Percentiles rank a stretch among this genome's conserved stretches.
Conservation (phyloP, 2,329 filamentous ascomycete genomes). For the Phialophora macrospora region DNA sequence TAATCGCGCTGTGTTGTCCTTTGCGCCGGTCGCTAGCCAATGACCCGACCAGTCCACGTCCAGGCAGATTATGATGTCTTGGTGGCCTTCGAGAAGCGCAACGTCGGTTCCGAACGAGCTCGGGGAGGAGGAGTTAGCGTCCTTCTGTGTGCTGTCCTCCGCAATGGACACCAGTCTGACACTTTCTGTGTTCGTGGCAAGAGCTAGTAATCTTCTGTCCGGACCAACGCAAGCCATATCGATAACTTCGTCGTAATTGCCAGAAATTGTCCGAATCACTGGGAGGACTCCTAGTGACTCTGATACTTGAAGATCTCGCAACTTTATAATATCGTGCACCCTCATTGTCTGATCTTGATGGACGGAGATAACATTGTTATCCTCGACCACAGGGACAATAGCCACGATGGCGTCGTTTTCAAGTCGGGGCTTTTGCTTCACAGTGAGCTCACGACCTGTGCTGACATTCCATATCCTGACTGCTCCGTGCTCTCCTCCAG, state of each 20-base stretch:
- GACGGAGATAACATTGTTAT: slow-evolving; percentile 68
- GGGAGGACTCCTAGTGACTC: slow-evolving; percentile 54
- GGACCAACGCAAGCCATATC: slow-evolving; percentile 85
- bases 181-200: slow-evolving; percentile 95
- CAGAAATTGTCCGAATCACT: slow-evolving; percentile 79
- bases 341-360: slow-evolving; percentile 89
- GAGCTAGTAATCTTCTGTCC: slow-evolving; percentile 78
- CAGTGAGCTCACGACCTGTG: slow-evolving; percentile 77
- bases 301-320: slow-evolving; percentile 44
- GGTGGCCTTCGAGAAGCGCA: slow-evolving; percentile 82
- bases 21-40: slow-evolving; percentile 94
- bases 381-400: slow-evolving; percentile 62
- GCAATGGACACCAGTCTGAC: slow-evolving; percentile 80
- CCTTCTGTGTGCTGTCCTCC: slow-evolving; percentile 40
- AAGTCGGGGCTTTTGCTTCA: slow-evolving; percentile 66
- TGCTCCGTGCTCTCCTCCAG: slow-evolving; percentile 81
- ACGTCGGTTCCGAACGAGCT: slow-evolving; percentile 80
- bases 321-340: slow-evolving; percentile 65
- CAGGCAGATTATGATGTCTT: slow-evolving; percentile 93
- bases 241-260: slow-evolving; percentile 97
- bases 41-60: slow-evolving; percentile 96
- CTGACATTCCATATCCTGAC: slow-evolving; percentile 83
- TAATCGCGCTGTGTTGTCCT: slow-evolving; percentile 90
- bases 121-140: slow-evolving; percentile 21
- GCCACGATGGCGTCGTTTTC: slow-evolving; percentile 73